phyloP scores from a whole-genome alignment of 192 early-diverging fungal genomes.

The Coemansia sp. region DNA sequence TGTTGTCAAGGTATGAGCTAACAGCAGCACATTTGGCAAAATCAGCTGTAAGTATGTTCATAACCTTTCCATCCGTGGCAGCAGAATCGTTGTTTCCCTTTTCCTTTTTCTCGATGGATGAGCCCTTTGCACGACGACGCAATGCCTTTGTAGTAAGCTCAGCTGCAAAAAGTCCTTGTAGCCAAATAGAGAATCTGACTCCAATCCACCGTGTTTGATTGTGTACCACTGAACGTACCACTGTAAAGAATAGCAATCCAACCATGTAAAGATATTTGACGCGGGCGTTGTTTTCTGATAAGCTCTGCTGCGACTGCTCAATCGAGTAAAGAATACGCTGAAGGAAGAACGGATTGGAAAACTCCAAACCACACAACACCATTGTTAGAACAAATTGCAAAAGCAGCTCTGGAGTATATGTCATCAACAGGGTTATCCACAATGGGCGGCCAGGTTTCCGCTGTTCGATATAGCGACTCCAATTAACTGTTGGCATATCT shows the following conservation, averaged over 20 bases:
- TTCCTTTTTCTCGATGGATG: neutral
- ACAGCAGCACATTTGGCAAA: neutral
- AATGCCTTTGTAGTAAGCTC: neutral
- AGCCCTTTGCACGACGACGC: neutral
- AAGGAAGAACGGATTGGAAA: slow-evolving; percentile 61
- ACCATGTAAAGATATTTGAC: slow-evolving; percentile 61
- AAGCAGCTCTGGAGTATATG: slow-evolving; percentile 48
- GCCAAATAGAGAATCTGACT: no score
- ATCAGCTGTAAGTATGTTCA: neutral
- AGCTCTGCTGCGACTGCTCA: slow-evolving; percentile 23
- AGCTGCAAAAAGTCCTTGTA: neutral
- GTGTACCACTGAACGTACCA: slow-evolving; percentile 35
- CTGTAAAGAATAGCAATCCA: slow-evolving; percentile 59
- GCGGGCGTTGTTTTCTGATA: slow-evolving; percentile 7
- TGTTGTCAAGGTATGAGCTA: slow-evolving; percentile 14
- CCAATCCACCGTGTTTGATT: slow-evolving; percentile 67
- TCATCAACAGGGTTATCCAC: slow-evolving; percentile 25
- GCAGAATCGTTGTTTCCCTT: neutral
- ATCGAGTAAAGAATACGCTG: slow-evolving; percentile 61
- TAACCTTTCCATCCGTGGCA: neutral
- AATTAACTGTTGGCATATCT: slow-evolving; percentile 54
- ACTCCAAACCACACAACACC: slow-evolving; percentile 31
- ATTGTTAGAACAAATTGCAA: slow-evolving; percentile 43
- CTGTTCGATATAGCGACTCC: slow-evolving; percentile 28
- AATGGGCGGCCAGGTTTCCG: slow-evolving; percentile 32